Conservation (phyloP, 345 rosid genomes). For the Eucalyptus pumila region DNA sequence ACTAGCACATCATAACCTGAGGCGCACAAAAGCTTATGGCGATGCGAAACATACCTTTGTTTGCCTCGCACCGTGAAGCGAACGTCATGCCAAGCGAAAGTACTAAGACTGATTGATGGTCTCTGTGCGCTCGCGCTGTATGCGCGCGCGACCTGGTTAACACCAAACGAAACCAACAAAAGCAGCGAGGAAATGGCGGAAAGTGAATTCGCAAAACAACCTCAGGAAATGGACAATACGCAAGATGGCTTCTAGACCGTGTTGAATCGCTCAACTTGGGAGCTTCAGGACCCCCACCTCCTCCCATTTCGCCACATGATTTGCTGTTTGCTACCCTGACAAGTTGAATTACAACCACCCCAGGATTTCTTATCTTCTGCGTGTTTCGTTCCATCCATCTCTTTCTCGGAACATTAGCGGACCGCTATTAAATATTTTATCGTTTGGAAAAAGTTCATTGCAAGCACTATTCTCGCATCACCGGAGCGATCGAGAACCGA, state of each 20-base stretch:
- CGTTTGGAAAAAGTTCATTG: constrained; percentile 1
- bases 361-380: constrained; percentile 35
- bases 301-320: constrained; percentile 22
- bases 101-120: background rate
- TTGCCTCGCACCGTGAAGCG: background rate
- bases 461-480: background rate
- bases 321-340: background rate
- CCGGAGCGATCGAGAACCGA: background rate
- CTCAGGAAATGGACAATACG: background rate
- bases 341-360: constrained; percentile 16
- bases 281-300: constrained; percentile 17
- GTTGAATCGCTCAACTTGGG: background rate
- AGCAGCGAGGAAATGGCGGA: background rate
- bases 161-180: background rate
- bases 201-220: background rate
- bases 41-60: background rate
- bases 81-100: background rate
- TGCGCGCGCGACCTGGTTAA: background rate
- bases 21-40: background rate
- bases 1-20: background rate
- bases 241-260: background rate
- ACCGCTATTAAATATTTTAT: background rate
- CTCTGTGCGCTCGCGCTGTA: background rate
- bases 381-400: constrained; percentile 33
- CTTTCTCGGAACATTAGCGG: constrained; percentile 7